Evolutionary conservation across 2,329 filamentous ascomycete species (phyloP).

Genomic region (Exophiala oligosperma): DNA sequence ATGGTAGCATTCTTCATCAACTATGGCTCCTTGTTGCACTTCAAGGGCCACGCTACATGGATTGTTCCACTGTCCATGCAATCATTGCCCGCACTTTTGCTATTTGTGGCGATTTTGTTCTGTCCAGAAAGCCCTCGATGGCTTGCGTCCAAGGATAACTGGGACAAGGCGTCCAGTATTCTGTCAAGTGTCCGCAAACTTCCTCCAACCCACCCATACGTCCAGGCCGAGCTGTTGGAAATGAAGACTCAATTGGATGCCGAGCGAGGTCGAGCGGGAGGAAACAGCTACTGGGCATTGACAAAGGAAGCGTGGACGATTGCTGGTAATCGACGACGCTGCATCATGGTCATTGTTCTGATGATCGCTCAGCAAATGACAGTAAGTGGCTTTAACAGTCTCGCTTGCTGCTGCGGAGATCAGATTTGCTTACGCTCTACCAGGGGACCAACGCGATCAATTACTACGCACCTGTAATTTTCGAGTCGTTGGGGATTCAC

Average conservation of each 20-base stretch:
- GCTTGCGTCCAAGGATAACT: conserved; percentile 66
- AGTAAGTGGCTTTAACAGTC: not conserved
- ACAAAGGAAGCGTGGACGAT: conserved; percentile 65
- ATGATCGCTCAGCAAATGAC: conserved; percentile 58
- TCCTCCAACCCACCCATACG: conserved; percentile 52
- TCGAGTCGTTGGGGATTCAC: conserved; percentile 58
- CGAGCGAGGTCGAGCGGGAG: conserved; percentile 59
- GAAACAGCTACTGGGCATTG: conserved; percentile 55
- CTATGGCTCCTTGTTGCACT: conserved; percentile 51
- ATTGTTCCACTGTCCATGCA: conserved; percentile 66
- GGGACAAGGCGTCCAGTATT: conserved; percentile 62
- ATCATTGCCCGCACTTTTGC: conserved; percentile 60
- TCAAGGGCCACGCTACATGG: conserved; percentile 52
- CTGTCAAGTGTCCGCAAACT: conserved; percentile 60
- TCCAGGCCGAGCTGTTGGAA: conserved; percentile 61
- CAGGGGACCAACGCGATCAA: conserved; percentile 57
- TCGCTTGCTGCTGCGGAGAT: too few relatives aligned
- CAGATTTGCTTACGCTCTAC: not conserved
- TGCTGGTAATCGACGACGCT: conserved; percentile 54
- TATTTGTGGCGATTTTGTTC: conserved; percentile 61
- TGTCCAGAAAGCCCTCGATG: conserved; percentile 68
- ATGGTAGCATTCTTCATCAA: conserved; percentile 55
- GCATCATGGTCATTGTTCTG: conserved; percentile 54
- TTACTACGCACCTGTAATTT: conserved; percentile 71
- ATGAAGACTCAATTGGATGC: conserved; percentile 63